Conservation (phyloP, 148 eudicot species). For the Pharnaceum exiguum region DNA sequence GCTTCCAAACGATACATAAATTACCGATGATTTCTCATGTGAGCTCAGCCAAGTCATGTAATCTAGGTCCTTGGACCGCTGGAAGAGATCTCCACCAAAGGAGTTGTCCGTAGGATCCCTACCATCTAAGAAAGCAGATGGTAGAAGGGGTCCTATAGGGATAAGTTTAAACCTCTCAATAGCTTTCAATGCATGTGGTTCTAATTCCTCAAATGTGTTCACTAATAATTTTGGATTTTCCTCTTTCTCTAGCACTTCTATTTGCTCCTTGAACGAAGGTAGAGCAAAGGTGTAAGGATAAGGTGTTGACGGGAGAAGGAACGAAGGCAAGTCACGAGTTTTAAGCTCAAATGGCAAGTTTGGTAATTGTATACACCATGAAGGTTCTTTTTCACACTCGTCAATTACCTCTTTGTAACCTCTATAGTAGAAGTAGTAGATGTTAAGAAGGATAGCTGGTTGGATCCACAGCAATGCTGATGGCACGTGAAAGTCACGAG, state of each 20-base stretch:
- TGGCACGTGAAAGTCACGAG: slow-evolving; percentile 39
- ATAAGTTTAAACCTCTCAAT: slow-evolving; percentile 26
- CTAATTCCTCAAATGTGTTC: slow-evolving; percentile 54
- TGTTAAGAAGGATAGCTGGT: slow-evolving; percentile 44
- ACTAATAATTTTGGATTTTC: slow-evolving; percentile 43
- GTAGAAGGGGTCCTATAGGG: slow-evolving; percentile 41
- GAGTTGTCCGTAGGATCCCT: slow-evolving; percentile 23
- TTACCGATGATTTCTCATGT: slow-evolving; percentile 41
- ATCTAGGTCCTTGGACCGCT: slow-evolving; percentile 15
- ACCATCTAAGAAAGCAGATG: slow-evolving; percentile 32
- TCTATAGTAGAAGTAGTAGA: slow-evolving; percentile 47
- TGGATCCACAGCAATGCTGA: slow-evolving; percentile 55
- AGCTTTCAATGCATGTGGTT: slow-evolving; percentile 34
- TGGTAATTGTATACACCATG: slow-evolving; percentile 36
- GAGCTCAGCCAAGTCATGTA: slow-evolving; percentile 47
- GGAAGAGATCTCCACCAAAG: slow-evolving; percentile 26
- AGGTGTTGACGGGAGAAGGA: slow-evolving; percentile 35
- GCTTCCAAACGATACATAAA: slow-evolving; percentile 73
- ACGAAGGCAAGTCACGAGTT: slow-evolving; percentile 52
- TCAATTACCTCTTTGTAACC: slow-evolving; percentile 25
- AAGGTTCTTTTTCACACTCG: slow-evolving; percentile 24
- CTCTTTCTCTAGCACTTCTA: slow-evolving; percentile 27
- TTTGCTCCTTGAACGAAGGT: slow-evolving; percentile 29
- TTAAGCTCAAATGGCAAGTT: slow-evolving; percentile 30
- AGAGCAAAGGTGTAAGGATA: slow-evolving; percentile 20